Evolutionary conservation across 1,284 basidiomycete species (phyloP), one percentile per base, ranked within the genome.

Genomic region (Tilletia walkeri): DNA sequence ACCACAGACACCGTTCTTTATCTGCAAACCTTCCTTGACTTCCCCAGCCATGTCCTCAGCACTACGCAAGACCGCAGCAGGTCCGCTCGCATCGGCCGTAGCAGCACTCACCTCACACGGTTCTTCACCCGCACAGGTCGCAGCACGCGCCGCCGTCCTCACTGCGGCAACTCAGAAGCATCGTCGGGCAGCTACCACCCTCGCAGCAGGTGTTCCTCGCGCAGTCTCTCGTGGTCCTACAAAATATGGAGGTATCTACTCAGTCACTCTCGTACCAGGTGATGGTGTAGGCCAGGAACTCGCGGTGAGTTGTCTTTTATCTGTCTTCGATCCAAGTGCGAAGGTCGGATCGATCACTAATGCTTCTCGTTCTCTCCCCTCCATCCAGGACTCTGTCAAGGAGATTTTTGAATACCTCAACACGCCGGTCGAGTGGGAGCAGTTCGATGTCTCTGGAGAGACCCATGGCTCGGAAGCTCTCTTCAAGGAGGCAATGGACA

Each of bases 371-470:
- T 79, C 89, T 89, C 82, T 96, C 24, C 24, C 24, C 24, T 30
- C 24, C 24, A 30, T 99, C 84, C 94, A 95, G 75, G 92, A 95
- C 86, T 95, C 94, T 20, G 95, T 99, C 80, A 98, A 99, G 88
- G 94, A 98, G 86, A 94, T 99, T 84, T 99, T 99, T 81, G 93
- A 96, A 84, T 89, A 93, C 76, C 89, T 94, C 84, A 99, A 99
- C 84, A 96, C 94, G 47, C 96, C 96, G 85, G 95, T 99, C 86
- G 93, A 98, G 86, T 99, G 95, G 93, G 95, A 98, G 85, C 93
- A 98, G 85, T 98, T 95, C 87, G 89, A 98, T 84, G 94, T 99
- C 75, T 95, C 94, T 63, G 96, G 96, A 73, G 91, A 96, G 88
- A 96, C 94, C 48, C 93, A 92, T 70, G 88, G 92, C 70, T 93